These are phyloP conservation scores for Neocallimastix lanati DNA, from an alignment of 192 early-diverging fungal species.

Conservation along the genomic window DNA sequence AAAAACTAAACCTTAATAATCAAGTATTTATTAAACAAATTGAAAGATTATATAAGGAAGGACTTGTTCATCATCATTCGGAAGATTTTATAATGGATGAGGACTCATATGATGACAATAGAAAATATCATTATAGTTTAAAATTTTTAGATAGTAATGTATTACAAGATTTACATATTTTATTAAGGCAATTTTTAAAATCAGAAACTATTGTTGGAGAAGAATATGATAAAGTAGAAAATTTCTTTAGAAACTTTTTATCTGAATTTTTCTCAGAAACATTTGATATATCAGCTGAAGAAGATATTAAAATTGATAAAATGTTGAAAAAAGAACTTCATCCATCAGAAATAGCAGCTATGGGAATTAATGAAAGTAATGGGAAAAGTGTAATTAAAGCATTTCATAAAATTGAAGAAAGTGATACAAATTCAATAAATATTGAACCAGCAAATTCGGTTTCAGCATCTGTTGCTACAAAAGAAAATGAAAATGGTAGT, in stretches of 20 bases:
- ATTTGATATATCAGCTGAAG: background rate
- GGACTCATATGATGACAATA: background rate
- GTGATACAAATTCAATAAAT: background rate
- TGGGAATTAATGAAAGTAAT: background rate
- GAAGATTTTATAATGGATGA: background rate
- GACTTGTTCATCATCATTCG: background rate
- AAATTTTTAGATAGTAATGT: background rate
- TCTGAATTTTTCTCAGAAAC: background rate
- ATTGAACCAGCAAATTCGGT: background rate
- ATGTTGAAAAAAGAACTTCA: background rate
- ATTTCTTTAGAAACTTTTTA: background rate
- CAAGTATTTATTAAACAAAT: constrained; percentile 74
- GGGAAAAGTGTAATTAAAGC: background rate
- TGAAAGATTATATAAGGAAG: constrained; percentile 50
- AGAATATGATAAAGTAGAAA: background rate
- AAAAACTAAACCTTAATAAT: constrained; percentile 56
- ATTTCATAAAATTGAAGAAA: background rate
- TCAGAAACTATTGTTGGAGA: background rate
- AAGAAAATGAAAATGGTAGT: background rate
- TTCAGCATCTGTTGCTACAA: background rate
- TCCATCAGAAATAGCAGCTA: background rate
- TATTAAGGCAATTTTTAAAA: background rate
- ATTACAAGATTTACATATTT: background rate
- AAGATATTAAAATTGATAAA: background rate
- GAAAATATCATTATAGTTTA: background rate